Conservation (phyloP, 495 filamentous ascomycete species). For the Xylaria palmicola region DNA sequence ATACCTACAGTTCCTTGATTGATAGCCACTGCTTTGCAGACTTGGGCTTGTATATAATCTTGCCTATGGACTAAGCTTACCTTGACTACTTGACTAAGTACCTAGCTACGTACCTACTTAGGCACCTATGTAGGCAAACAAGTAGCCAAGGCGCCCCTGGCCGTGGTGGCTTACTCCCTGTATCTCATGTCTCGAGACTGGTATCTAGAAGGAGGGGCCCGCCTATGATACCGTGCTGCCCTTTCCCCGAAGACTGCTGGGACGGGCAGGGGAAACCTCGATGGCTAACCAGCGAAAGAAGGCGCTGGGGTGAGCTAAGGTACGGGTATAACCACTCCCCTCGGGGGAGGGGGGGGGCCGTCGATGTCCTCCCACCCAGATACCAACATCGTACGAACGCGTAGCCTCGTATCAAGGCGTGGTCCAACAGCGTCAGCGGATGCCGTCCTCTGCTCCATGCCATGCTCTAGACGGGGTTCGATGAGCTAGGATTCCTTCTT, state of each 20-base stretch:
- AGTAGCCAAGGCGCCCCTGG: no score
- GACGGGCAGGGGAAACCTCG: background rate
- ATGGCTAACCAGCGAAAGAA: background rate
- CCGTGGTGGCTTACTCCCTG: no score
- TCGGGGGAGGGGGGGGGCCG: background rate
- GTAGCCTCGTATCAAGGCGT: background rate
- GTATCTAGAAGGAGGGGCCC: background rate
- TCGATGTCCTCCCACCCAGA: background rate
- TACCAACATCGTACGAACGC: background rate
- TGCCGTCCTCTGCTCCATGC: background rate
- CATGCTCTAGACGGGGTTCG: conserved; percentile 9
- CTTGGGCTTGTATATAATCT: background rate
- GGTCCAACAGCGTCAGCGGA: conserved; percentile 1
- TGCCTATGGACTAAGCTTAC: background rate
- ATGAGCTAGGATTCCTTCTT: conserved; percentile 5
- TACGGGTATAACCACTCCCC: no score
- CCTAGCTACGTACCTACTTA: no score
- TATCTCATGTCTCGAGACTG: background rate
- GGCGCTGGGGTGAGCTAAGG: background rate
- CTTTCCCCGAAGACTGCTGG: background rate
- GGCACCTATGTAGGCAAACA: no score
- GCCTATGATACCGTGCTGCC: no score
- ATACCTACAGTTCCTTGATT: no score
- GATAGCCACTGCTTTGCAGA: no score
- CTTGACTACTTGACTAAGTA: background rate